Evolutionary conservation across 768 basidiomycete genomes (phyloP).

Genomic region (Cyclocybe cylindracea): DNA sequence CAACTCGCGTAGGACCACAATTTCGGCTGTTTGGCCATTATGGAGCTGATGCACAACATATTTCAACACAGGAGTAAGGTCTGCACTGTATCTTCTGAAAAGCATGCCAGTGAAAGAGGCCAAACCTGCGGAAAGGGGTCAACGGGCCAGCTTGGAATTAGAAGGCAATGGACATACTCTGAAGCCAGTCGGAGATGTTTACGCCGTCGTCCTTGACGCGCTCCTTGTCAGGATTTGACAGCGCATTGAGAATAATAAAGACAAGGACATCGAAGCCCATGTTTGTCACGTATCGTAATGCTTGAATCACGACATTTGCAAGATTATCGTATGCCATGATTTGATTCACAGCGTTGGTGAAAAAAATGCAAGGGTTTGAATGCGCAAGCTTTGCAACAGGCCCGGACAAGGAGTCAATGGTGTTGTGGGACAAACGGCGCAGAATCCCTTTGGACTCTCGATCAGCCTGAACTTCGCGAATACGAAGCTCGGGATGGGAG

Average conservation of each 20-base stretch:
- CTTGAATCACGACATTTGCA: conserved; percentile 86
- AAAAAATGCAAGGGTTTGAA: conserved; percentile 91
- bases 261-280: conserved; percentile 95
- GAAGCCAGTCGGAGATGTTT: conserved; percentile 88
- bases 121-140: conserved; percentile 54
- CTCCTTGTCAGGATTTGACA: conserved; percentile 80
- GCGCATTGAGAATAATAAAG: conserved; percentile 82
- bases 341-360: conserved; percentile 86
- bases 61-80: conserved; percentile 80
- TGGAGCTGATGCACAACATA: conserved; percentile 92
- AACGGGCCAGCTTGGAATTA: conserved; percentile 13
- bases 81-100: conserved; percentile 83
- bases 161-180: conserved; percentile 59
- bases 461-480: conserved; percentile 82
- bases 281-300: conserved; percentile 83
- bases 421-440: conserved; percentile 82
- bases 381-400: conserved; percentile 92
- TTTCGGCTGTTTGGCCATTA: conserved; percentile 80
- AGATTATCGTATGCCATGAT: conserved; percentile 97
- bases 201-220: conserved; percentile 92
- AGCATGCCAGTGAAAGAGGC: conserved; percentile 93
- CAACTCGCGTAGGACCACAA: conserved; percentile 88
- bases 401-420: conserved; percentile 82
- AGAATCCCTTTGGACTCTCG: conserved; percentile 88
- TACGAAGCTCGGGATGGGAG: conserved; percentile 75